Conservation (phyloP, 345 rosid genomes). For the Clarkia xantiana region DNA sequence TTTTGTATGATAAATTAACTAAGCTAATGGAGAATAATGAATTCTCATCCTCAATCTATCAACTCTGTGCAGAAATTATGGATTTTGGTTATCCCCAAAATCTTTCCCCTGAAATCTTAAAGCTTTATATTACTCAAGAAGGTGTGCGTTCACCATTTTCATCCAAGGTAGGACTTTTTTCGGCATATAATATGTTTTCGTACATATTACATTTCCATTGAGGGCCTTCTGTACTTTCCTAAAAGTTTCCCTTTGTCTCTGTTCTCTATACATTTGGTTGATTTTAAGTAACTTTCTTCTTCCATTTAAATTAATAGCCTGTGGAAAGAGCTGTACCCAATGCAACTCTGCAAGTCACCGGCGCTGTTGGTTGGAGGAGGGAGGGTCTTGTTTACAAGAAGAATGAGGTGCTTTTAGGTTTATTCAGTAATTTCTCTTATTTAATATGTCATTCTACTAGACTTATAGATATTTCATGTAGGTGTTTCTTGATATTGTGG, state of each 20-base stretch:
- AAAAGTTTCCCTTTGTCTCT: no score
- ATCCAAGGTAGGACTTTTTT: constrained; percentile 52
- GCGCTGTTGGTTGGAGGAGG: constrained; percentile 99
- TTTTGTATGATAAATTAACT: no score
- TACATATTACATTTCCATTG: background rate
- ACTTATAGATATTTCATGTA: constrained; percentile 8
- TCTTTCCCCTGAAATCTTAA: constrained; percentile 93
- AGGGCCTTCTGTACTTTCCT: no score
- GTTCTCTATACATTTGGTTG: background rate
- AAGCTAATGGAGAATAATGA: no score
- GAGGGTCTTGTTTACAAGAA: constrained; percentile 94
- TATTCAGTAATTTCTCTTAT: background rate
- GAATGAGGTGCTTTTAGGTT: constrained; percentile 61
- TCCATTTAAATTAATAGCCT: constrained; percentile 26
- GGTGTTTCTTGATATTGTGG: constrained; percentile 98
- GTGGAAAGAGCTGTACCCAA: constrained; percentile 87
- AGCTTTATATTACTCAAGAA: constrained; percentile 95
- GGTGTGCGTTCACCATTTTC: constrained; percentile 97
- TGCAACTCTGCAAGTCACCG: constrained; percentile 98
- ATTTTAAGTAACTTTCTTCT: constrained; percentile 3
- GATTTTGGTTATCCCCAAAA: constrained; percentile 97
- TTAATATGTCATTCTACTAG: background rate
- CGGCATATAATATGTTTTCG: background rate
- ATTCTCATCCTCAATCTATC: background rate
- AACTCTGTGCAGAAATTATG: constrained; percentile 65